Percentiles rank a stretch among this genome's conserved stretches.
Evolutionary conservation across 2,329 filamentous ascomycete genomes (phyloP).

Genomic region (Calonectria multiphialidica): DNA sequence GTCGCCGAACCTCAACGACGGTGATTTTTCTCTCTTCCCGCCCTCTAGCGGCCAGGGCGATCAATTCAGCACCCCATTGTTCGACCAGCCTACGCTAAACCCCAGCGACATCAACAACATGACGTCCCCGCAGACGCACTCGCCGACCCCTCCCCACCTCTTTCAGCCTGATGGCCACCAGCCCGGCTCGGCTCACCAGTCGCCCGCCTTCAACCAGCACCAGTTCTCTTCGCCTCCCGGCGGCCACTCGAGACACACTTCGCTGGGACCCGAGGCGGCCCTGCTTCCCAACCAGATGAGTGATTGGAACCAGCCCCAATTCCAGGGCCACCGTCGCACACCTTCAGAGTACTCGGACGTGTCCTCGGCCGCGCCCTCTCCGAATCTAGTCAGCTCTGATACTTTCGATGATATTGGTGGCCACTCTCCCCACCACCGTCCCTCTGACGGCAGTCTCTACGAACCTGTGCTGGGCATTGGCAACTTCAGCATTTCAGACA

Average conservation of each 20-base stretch:
- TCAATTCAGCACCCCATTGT: constrained; percentile 73
- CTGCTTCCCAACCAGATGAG: constrained; percentile 63
- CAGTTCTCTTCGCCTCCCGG: constrained; percentile 65
- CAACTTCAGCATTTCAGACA: constrained; percentile 84
- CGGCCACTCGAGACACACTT: constrained; percentile 67
- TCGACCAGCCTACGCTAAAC: constrained; percentile 61
- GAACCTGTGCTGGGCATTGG: constrained; percentile 83
- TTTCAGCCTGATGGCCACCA: constrained; percentile 62
- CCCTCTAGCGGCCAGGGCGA: constrained; percentile 63
- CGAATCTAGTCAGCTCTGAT: constrained; percentile 82
- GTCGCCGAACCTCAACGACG: constrained; percentile 63
- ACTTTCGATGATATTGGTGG: constrained; percentile 80
- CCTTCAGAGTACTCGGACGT: constrained; percentile 95
- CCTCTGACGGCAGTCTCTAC: constrained; percentile 80
- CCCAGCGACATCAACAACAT: constrained; percentile 64
- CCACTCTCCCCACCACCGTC: constrained; percentile 83
- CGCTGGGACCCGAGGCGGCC: constrained; percentile 69
- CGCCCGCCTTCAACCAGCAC: constrained; percentile 68
- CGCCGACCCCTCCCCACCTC: constrained; percentile 67
- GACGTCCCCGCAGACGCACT: constrained; percentile 67
- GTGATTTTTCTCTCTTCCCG: constrained; percentile 76
- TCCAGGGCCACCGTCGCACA: constrained; percentile 84
- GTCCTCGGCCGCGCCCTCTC: constrained; percentile 86
- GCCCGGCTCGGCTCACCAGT: constrained; percentile 64
- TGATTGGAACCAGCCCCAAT: constrained; percentile 71